phyloP scores from a whole-genome alignment of 345 rosid genomes.

The Schrenkiella parvula region DNA sequence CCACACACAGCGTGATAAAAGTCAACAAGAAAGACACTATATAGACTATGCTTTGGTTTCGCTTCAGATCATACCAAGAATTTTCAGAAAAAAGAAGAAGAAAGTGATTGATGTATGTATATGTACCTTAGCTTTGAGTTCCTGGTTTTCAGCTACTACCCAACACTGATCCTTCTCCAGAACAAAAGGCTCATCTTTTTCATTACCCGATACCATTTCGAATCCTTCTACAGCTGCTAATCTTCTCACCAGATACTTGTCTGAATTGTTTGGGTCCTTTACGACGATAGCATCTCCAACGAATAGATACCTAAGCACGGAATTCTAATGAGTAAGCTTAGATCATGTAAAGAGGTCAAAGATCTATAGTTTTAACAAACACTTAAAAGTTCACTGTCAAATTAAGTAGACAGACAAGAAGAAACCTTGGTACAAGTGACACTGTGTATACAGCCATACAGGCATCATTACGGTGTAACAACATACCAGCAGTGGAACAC shows the following conservation, averaged over 20 bases:
- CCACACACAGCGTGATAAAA: neutral
- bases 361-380: neutral
- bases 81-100: neutral
- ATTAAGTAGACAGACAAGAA: neutral
- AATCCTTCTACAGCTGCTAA: conserved; percentile 80
- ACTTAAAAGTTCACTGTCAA: neutral
- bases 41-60: neutral
- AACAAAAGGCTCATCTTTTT: conserved; percentile 82
- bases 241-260: conserved; percentile 67
- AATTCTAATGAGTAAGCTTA: neutral
- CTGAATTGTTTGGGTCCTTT: conserved; percentile 68
- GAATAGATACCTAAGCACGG: conserved; percentile 48
- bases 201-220: conserved; percentile 78
- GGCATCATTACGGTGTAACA: neutral
- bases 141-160: conserved; percentile 82
- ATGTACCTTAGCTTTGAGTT: conserved; percentile 80
- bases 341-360: neutral
- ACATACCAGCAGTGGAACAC: neutral
- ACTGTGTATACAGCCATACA: neutral
- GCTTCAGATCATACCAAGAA: neutral
- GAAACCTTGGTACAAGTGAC: neutral
- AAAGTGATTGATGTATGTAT: neutral
- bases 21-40: neutral
- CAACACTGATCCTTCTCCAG: conserved; percentile 80
- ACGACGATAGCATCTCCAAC: conserved; percentile 93